Evolutionary conservation across 2,329 filamentous ascomycete genomes (phyloP).

Genomic region (Scedosporium minutisporum): DNA sequence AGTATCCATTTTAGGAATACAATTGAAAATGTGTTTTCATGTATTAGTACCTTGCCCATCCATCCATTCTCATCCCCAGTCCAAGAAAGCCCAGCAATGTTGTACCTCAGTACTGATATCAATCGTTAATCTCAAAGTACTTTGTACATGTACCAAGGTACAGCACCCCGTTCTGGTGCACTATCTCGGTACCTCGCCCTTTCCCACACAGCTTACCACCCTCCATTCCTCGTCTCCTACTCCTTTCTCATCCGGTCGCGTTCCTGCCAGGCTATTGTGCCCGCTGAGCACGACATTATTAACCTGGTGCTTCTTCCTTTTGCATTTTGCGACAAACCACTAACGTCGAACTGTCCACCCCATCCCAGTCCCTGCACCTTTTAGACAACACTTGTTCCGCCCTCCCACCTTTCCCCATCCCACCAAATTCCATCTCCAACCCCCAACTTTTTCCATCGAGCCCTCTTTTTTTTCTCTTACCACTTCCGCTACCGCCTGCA

Average conservation of each 20-base stretch:
- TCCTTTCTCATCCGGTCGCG: slow-evolving; percentile 1
- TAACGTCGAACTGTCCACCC: background rate
- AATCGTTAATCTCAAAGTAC: too few species aligned
- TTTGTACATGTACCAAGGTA: background rate
- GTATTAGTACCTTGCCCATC: background rate
- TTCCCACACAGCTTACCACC: background rate
- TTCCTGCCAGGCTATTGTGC: background rate
- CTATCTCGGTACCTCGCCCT: background rate
- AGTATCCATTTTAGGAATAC: too few species aligned
- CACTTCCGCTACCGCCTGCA: slow-evolving; percentile 2
- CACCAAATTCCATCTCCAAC: slow-evolving; percentile 6
- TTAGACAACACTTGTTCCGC: slow-evolving; percentile 5
- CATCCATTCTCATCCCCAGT: background rate
- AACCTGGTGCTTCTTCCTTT: slow-evolving; percentile 4
- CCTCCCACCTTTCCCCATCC: slow-evolving; percentile 5
- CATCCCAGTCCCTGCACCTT: background rate
- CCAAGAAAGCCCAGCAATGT: background rate
- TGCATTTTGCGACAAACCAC: slow-evolving; percentile 3
- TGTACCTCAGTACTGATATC: background rate
- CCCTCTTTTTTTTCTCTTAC: background rate
- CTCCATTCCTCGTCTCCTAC: background rate
- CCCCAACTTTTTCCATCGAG: slow-evolving; percentile 5
- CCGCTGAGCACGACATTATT: slow-evolving; percentile 7
- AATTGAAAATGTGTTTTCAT: background rate
- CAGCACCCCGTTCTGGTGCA: background rate